Conservation (phyloP, 164 flowering plant genomes). For the Brasenia schreberi region DNA sequence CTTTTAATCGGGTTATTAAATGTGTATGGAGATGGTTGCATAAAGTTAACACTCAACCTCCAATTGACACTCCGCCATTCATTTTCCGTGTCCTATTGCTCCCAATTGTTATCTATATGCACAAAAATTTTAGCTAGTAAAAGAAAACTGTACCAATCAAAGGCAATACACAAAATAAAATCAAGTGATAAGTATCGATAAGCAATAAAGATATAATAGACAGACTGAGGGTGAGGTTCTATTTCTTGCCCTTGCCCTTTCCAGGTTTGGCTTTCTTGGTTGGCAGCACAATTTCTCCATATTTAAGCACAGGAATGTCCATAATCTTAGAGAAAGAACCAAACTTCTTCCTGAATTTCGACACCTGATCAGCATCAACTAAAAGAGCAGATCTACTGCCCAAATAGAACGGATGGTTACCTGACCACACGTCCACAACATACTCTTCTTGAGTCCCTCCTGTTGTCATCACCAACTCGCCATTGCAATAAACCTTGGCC, state of each 20-base stretch:
- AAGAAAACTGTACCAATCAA: no score
- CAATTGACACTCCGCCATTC: no score
- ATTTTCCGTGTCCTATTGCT: no score
- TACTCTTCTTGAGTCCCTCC: constrained; percentile 83
- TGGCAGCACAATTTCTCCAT: constrained; percentile 58
- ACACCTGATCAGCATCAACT: constrained; percentile 58
- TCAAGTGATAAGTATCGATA: not conserved
- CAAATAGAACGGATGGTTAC: constrained; percentile 74
- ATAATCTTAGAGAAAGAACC: constrained; percentile 33
- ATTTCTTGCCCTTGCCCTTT: constrained; percentile 35
- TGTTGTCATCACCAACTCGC: constrained; percentile 71
- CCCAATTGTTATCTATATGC: no score
- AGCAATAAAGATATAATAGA: not conserved
- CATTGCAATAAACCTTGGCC: constrained; percentile 79
- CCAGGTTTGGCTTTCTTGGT: constrained; percentile 22
- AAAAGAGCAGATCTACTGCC: constrained; percentile 43
- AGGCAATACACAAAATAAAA: no score
- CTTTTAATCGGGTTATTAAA: no score
- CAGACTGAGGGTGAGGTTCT: constrained; percentile 6
- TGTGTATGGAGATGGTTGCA: no score
- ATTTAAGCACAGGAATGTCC: constrained; percentile 61
- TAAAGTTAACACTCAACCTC: no score
- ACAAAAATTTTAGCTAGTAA: no score
- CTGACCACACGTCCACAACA: constrained; percentile 87
- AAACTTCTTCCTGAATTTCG: constrained; percentile 64